Base-by-base conservation (phyloP, 106 monocot genomes). In the Dendrobium chrysotoxum region DNA sequence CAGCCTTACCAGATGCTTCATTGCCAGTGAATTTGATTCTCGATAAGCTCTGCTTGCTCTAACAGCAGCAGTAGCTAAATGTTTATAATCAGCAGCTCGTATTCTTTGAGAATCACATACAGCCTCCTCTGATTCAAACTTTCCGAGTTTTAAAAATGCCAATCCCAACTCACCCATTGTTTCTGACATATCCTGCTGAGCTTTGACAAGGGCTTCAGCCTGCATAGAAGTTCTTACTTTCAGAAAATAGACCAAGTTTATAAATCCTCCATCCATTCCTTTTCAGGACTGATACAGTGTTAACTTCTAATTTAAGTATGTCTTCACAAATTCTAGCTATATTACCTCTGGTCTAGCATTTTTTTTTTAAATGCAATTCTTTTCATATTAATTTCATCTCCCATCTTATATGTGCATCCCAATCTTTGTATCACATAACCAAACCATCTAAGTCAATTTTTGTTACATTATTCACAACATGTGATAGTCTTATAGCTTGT, bases 161-260 rank as follows among this genome's bases (percentile, higher is more conserved):
- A 97, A 81, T n/a, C 97, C 97, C 77, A 97, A 80, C 41, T 97
- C 88, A 55, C 94, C 97, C 89, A 92, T 89, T 74, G 92, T 94
- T 80, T 92, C 89, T 67, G 89, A 92, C 78, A 92, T 86, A 83
- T 94, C 90, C 75, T 94, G 90, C 35, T 94, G 90, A 66, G 94
- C 86, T 85, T 94, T 97, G 58, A 94, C 92, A 77, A 97, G 85
- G 79, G 87, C 87, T 82, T 94, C 97, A 40, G 97, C 97, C 97
- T 97, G 70, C 58, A 86, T 41, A 23, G 9, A 68, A 79, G 12
- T 20, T 10, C 3, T 28, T 53, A 4, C 40, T 38, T 54, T n/a
- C 76, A 77, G 66, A 8, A 7, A 80, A 53, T 71, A 30, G 64
- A 3, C 31, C 9, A 30, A 70, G 10, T 70, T 70, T 70, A 30